These are phyloP conservation scores for Chlorella variabilis DNA, from an alignment of 163 green algal genomes.

Conservation along the genomic window DNA sequence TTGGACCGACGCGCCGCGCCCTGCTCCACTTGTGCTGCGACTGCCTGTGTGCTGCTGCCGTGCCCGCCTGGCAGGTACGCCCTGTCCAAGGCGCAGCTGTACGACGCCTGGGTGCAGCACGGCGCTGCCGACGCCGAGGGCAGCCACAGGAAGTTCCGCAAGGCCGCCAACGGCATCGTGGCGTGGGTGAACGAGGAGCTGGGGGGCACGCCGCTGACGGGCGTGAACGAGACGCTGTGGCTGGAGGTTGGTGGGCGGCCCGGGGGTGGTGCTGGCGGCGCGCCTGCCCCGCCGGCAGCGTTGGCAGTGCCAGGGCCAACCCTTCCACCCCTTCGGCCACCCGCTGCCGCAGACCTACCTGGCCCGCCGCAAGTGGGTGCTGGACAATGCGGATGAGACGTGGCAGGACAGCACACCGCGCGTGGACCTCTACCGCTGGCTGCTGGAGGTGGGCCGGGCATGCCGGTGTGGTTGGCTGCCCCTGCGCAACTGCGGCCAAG, in stretches of 20 bases:
- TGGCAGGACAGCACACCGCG: background rate
- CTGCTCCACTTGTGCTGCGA: no score
- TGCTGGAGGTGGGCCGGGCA: constrained; percentile 12
- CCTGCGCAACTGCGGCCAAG: background rate
- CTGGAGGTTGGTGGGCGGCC: constrained; percentile 13
- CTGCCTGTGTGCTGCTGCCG: no score
- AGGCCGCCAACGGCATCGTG: constrained; percentile 15
- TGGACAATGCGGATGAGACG: background rate
- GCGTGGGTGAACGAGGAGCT: background rate
- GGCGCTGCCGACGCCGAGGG: background rate
- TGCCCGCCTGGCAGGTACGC: background rate
- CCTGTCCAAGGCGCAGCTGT: constrained; percentile 23
- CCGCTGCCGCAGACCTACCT: constrained; percentile 6
- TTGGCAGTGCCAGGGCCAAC: no score
- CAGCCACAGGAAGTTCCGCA: background rate
- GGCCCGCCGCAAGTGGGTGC: background rate
- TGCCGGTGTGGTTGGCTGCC: no score
- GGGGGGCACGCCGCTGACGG: background rate
- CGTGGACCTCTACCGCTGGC: background rate
- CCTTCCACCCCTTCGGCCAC: no score
- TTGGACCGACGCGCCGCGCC: no score
- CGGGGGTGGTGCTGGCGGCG: no score
- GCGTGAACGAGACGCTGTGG: constrained; percentile 12
- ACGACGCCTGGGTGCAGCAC: constrained; percentile 24
- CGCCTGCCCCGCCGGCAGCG: no score